Percentiles rank a stretch among this genome's conserved stretches.
phyloP scores from a whole-genome alignment of 2,329 filamentous ascomycete genomes.

The Talaromyces sp. region DNA sequence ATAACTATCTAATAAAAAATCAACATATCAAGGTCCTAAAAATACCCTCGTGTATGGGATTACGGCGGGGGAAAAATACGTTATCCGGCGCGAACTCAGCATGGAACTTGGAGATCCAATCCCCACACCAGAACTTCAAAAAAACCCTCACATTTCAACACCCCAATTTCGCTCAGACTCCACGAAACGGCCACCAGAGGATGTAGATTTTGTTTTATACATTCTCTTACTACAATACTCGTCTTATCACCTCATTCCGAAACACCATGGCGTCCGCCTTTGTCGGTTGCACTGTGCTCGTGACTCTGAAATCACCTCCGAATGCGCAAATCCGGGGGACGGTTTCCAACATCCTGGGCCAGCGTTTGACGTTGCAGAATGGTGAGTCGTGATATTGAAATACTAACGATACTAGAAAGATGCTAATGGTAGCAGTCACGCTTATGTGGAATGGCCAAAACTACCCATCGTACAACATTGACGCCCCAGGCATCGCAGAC shows the following conservation, averaged over 20 bases:
- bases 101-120: not conserved
- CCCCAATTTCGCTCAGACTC: not conserved
- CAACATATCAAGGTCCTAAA: not conserved
- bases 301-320: constrained; percentile 63
- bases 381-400: constrained; percentile 47
- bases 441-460: constrained; percentile 48
- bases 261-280: constrained; percentile 62
- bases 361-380: constrained; percentile 65
- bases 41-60: not conserved
- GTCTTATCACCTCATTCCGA: constrained; percentile 4
- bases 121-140: not conserved
- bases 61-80: not conserved
- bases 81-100: not conserved
- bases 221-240: not conserved
- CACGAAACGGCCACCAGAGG: not conserved
- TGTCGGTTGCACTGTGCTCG: constrained; percentile 69
- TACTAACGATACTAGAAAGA: not conserved
- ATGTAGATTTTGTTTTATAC: constrained; percentile 2
- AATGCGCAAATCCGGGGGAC: constrained; percentile 63
- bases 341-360: constrained; percentile 65
- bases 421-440: constrained; percentile 37
- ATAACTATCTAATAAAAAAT: not conserved
- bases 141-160: not conserved
- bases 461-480: constrained; percentile 51
- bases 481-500: constrained; percentile 55